Base-by-base conservation (phyloP, 139 green algal species). In the Zygnema cylindricum region DNA sequence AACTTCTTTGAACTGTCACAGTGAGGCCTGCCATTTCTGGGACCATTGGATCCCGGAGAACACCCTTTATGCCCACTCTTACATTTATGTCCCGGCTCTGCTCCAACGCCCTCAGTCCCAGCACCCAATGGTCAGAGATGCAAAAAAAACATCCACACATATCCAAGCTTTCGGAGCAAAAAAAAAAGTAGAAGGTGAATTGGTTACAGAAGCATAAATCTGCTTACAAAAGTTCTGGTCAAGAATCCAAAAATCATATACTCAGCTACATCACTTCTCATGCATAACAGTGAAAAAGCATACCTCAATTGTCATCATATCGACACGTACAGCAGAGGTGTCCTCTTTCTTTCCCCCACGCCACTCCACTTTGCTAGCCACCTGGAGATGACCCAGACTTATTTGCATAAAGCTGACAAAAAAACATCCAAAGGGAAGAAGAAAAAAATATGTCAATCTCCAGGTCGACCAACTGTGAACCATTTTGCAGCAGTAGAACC, bases 361-460 rank as follows among this genome's bases (percentile, higher is more conserved):
- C 94, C 94, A 97, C 0, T 81, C 43, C 1, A 98, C 55, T 25
- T 23, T 33, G 81, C 95, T 97, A 55, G 35, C 84, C 76, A 97
- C 69, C 1, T 78, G 77, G 3, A 98, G 77, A 0, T 90, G 81
- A 7, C 96, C 96, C 71, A 98, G 92, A 76, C 98, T 95, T 1
- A 96, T 78, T 83, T 96, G 93, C 63, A 98, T 55, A 38, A 76
- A 87, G 1, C 87, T 91, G 86, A 77, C n/a, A n/a, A 43, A 36
- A 79, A 42, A 79, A 25, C 49, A 63, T 63, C 7, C 49, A 63
- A 63, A 16, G 49, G 49, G n/a, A n/a, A n/a, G n/a, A n/a, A n/a
- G n/a, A n/a, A n/a, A n/a, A n/a, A n/a, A n/a, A n/a, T n/a, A n/a
- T n/a, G n/a, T n/a, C n/a, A n/a, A n/a, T n/a, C n/a, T n/a, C n/a